phyloP scores from a whole-genome alignment of 2,329 filamentous ascomycete species.

The Trichoderma sp. region DNA sequence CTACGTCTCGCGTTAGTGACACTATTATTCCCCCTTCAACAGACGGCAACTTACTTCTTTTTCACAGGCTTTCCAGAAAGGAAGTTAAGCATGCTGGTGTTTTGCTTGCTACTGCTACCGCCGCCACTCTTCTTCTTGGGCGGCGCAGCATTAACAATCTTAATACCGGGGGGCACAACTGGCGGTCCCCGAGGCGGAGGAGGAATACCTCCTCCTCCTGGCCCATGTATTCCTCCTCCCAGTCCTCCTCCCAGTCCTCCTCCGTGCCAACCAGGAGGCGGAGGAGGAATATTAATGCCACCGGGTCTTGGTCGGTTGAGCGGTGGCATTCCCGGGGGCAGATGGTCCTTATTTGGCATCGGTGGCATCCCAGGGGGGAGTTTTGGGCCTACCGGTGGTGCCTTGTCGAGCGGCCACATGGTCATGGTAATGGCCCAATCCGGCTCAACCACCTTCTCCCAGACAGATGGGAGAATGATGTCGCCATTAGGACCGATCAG shows the following conservation, averaged over 20 bases:
- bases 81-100: conserved; percentile 24
- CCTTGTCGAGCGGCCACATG: conserved; percentile 58
- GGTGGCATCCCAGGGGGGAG: conserved; percentile 24
- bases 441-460: conserved; percentile 78
- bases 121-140: conserved; percentile 19
- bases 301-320: conserved; percentile 20
- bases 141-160: conserved; percentile 24
- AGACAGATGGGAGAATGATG: conserved; percentile 74
- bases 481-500: conserved; percentile 75
- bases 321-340: conserved; percentile 15
- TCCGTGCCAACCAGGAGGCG: conserved; percentile 25
- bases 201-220: neutral
- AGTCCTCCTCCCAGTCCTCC: neutral
- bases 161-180: conserved; percentile 1
- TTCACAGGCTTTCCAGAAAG: conserved; percentile 25
- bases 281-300: conserved; percentile 10
- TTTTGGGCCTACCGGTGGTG: conserved; percentile 29
- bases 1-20: neutral
- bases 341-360: neutral
- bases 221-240: neutral
- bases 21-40: neutral
- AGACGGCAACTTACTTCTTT: conserved; percentile 25
- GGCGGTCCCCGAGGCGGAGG: neutral
- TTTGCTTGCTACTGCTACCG: conserved; percentile 23
- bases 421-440: conserved; percentile 58